Base-by-base conservation (phyloP, 805 yeast species). In the Debaryomyces maramus region DNA sequence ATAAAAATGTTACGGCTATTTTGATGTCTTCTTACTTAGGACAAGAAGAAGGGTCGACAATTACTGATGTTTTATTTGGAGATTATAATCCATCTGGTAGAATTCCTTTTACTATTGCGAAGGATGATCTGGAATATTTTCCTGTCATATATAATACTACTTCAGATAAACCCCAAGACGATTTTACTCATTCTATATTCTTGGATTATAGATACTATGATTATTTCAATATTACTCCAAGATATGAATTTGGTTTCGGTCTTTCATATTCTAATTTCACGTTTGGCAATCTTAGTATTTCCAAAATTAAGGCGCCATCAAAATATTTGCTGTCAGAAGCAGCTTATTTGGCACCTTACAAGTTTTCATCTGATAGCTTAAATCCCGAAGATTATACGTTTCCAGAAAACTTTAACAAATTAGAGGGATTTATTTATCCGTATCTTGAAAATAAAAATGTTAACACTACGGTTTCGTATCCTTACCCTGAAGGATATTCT, bases 1-100 rank as follows among this genome's bases (percentile, higher is more conserved):
- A 41, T 31, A 22, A 37, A 20, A 38, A 41, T 24, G 45, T 41
- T 19, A 41, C 39, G 24, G 20, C 45, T 23, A 31, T 41, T 27
- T 14, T 41, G 10, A 32, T 24, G 28, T 40, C 41, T 34, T 40
- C 41, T 22, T 41, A 37, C 37, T 40, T 40, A 24, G 45, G 45
- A 28, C 45, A 41, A 37, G 85, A 80, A 50, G 56, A 63, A 34
- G 84, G 84, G 40, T 77, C 74, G 48, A 75, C 77, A n/a, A 64
- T 79, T 52, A 83, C 82, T 8, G 82, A 79, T 56, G 78, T 77
- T 4, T 46, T 80, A 36, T 79, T 69, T 49, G 85, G 84, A 22
- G 82, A 78, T 47, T 69, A 59, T 36, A 78, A 77, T 52, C 86
- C 86, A 32, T 40, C 45, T 23, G 45, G 45, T 22, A 39, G 45